Conservation (phyloP, 306 rosid genomes). For the Castanea crenata region DNA sequence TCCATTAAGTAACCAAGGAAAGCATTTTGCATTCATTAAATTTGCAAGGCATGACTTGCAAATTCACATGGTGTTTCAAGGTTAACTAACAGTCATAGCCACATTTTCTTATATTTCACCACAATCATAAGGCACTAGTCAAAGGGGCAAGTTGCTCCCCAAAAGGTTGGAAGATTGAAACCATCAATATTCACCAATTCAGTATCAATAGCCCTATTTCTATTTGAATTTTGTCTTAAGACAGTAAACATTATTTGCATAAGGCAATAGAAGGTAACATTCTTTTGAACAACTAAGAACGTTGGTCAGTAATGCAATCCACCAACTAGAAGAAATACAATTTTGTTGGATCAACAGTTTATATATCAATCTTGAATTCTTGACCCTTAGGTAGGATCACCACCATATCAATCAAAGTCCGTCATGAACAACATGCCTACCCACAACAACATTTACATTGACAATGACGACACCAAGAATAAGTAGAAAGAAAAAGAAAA, state of each 20-base stretch:
- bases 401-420: neutral
- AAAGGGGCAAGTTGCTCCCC: neutral
- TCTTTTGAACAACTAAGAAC: neutral
- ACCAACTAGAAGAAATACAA: neutral
- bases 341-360: neutral
- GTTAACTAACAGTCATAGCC: neutral
- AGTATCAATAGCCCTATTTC: too few species aligned
- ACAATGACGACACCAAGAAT: neutral
- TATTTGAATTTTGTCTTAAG: too few species aligned
- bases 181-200: neutral
- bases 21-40: too few species aligned
- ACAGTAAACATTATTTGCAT: neutral
- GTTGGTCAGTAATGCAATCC: neutral
- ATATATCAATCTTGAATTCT: neutral
- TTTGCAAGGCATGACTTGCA: too few species aligned
- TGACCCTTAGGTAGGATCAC: neutral
- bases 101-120: neutral
- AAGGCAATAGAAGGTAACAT: neutral
- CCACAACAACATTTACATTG: too few species aligned
- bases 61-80: too few species aligned
- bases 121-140: neutral
- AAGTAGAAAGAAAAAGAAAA: slow-evolving; percentile 18
- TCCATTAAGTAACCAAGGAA: neutral
- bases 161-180: neutral
- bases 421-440: neutral